Evolutionary conservation across 192 early-diverging fungal genomes (phyloP).

Genomic region (Coemansia sp.): DNA sequence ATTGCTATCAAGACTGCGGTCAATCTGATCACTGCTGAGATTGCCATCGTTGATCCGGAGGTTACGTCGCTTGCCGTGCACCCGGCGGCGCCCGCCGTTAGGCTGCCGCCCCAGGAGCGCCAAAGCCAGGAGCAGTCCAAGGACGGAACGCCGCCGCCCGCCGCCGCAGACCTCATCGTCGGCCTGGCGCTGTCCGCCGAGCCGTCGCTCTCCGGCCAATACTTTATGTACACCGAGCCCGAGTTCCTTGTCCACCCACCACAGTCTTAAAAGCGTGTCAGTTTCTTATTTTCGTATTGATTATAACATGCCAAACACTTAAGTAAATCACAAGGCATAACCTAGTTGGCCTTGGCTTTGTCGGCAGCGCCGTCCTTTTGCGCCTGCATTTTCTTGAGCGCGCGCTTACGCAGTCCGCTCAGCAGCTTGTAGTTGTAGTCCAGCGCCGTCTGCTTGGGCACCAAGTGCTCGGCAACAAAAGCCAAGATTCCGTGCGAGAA

Average conservation of each 20-base stretch:
- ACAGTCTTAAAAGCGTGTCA: background rate
- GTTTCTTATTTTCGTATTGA: too few species aligned
- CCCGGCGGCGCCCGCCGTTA: conserved; percentile 6
- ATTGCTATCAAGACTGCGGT: conserved; percentile 39
- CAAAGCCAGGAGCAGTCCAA: background rate
- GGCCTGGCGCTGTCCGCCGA: conserved; percentile 29
- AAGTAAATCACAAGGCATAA: too few species aligned
- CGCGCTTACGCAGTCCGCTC: conserved; percentile 43
- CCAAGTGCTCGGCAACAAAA: conserved; percentile 35
- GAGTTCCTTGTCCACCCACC: conserved; percentile 7
- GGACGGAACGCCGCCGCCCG: background rate
- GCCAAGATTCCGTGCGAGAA: conserved; percentile 46
- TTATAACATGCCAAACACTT: too few species aligned
- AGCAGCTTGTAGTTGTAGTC: conserved; percentile 45
- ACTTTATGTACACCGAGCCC: conserved; percentile 34
- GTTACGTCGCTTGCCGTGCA: conserved; percentile 30
- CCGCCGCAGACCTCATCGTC: conserved; percentile 33
- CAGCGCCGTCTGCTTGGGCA: conserved; percentile 33
- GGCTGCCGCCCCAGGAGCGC: conserved; percentile 3
- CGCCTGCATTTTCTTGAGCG: conserved; percentile 40
- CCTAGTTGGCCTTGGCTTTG: conserved; percentile 1
- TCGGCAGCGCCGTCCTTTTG: conserved; percentile 10
- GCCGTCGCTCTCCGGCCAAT: conserved; percentile 25
- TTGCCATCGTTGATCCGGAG: conserved; percentile 27
- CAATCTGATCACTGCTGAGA: conserved; percentile 32